A percentile compares a stretch with the other conserved stretches of the same genome.
Conservation (phyloP, 139 green algal species). For the Chlorella sp. region DNA sequence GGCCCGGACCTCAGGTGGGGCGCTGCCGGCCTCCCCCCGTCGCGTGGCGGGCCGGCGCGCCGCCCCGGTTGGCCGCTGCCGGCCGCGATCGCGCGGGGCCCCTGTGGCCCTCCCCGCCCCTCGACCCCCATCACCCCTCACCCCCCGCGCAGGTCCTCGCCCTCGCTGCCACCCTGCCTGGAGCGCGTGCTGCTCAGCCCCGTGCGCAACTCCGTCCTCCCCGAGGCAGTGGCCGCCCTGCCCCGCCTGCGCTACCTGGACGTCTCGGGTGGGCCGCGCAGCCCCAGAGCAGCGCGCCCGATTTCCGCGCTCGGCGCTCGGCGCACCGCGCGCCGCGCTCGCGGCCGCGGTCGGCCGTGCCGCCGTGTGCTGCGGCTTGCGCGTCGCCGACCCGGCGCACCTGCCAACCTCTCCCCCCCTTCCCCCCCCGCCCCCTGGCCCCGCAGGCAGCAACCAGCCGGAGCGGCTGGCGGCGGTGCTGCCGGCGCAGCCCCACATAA, state of each 20-base stretch:
- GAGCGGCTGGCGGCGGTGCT: background rate
- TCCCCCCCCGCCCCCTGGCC: background rate
- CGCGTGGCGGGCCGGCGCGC: background rate
- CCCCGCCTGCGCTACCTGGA: background rate
- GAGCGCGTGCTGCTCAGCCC: background rate
- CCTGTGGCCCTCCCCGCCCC: background rate
- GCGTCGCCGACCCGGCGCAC: background rate
- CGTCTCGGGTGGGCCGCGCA: background rate
- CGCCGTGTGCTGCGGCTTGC: too few species aligned
- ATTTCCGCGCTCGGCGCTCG: too few species aligned
- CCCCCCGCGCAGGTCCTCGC: background rate
- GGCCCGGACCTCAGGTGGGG: too few species aligned
- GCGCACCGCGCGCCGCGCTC: too few species aligned
- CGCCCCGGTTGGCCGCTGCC: background rate
- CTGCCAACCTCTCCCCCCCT: background rate
- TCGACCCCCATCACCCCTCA: background rate
- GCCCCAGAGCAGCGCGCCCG: too few species aligned
- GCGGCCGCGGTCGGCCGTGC: too few species aligned
- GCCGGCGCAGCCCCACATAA: background rate
- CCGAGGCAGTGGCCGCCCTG: background rate
- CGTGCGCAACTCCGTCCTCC: background rate
- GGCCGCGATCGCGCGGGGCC: background rate
- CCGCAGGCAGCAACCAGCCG: background rate
- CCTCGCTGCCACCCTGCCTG: background rate
- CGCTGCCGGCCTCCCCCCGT: too few species aligned